Base-by-base conservation (phyloP, 805 yeast species). In the Millerago galiae region DNA sequence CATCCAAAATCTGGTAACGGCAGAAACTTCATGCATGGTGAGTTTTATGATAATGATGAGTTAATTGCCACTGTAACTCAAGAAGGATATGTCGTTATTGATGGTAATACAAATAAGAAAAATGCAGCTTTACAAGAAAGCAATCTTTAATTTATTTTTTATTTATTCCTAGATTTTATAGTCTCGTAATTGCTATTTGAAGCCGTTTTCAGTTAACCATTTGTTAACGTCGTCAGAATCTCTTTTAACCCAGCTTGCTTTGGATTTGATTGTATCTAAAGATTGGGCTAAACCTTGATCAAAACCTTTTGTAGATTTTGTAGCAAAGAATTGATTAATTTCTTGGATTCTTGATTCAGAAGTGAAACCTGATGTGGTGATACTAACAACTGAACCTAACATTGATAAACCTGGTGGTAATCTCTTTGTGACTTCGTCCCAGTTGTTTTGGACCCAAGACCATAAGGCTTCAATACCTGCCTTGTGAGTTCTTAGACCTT, bases 381-480 rank as follows among this genome's bases (percentile, higher is more conserved):
- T 49, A 27, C 72, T 68, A 32, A 91, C 83, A 45, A 93, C 80
- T 15, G 81, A 70, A 16, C 91, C 83, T 54, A 91, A 70, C 86
- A 89, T 78, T 18, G 88, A 72, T 49, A 83, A 72, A 11, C 87
- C 83, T 13, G 95, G 87, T 40, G 97, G 96, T 59, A 88, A 74
- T 55, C 73, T 68, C 60, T 77, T 72, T 53, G 66, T 65, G 46
- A 91, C 58, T 35, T 68, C 72, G 44, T 78, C 88, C 91, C 95
- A 91, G 63, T 90, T 81, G 12, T 46, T 55, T 54, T 74, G 71
- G 52, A 79, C 57, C 95, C 96, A 91, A 14, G 56, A 42, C 87
- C 90, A 90, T 50, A 82, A 65, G 11, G 77, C 74, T 51, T 77
- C 76, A 45, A 83, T 68, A 67, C 96, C 95, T 34, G 67, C 70